Evolutionary conservation across 179 eudicot genomes (phyloP), one percentile per base, ranked within the genome.

Genomic region (Vitellaria paradoxa): DNA sequence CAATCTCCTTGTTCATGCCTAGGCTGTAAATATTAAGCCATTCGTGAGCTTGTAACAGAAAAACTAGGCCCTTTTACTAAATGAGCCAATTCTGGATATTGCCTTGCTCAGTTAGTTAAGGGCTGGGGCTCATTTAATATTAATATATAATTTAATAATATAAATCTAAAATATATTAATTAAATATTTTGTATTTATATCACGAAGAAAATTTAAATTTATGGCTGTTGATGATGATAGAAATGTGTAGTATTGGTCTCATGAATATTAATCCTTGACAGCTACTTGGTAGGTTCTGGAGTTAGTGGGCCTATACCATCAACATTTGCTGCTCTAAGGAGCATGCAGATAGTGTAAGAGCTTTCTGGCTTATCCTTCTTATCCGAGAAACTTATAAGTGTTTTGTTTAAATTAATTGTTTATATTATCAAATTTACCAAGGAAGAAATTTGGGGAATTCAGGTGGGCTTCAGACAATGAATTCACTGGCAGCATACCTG

Each of bases 381-480:
- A 73, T 66, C 6, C 45, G 20, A 65, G n/a, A 23, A 14, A 60
- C 55, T 74, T 65, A 11, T 65, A 24, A 80, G 30, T 42, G 40
- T 68, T 45, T 71, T 65, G 45, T 49, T 37, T 18, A 60, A 15
- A 18, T 26, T 68, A 23, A 9, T 55, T 47, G 26, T 60, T 14
- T 64, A 12, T 56, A 47, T 11, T 24, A 57, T 6, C n/a, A 68
- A 47, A 1, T 72, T 70, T 53, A 61, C 71, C 13, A 68, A 80
- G 67, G 40, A 26, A 68, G 12, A 64, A 37, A n/a, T 65, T 46
- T 74, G 72, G 46, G 49, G 53, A 74, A 40, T 74, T 79, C 85
- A 92, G 98, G 87, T 91, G 96, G 96, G 97, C 90, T 17, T 90
- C 96, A 8, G 97, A 92, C 63, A 86, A 61, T 78, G 93, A 85